Base-by-base conservation (phyloP, 1,284 basidiomycete genomes). In the Irpex sp. region DNA sequence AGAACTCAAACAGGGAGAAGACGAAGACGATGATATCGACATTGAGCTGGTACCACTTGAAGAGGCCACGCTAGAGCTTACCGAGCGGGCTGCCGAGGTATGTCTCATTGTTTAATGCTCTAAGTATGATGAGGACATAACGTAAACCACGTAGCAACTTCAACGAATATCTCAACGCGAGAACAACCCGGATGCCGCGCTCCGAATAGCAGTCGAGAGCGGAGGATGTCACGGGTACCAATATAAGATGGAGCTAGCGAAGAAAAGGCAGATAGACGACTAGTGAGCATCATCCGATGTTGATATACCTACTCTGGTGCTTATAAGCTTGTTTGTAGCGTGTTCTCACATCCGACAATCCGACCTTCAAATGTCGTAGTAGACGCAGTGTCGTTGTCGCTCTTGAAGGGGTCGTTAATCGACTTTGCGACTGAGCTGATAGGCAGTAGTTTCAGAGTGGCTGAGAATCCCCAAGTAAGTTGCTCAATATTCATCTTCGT, bases 181-280 rank as follows among this genome's bases (percentile, higher is more conserved):
- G 68, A 77, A 81, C 5, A 83, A 90, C 67, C 74, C 85, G 0
- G 69, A 82, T 35, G 81, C 90, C 19, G 89, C 87, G 1, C 78
- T 96, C 13, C 81, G 93, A 64, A 81, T 97, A 69, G 78, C 86
- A 0, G 92, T 97, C 26, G 93, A 95, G 72, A 93, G 90, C 3
- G 94, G 94, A 15, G 95, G 94, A 43, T 96, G 94, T 70, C 94
- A 97, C 69, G 94, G 94, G 36, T 96, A 96, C 71, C 93, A 96
- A 71, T 96, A 96, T 77, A 94, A 93, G 73, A 85, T 97, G 81
- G 86, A 89, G 63, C 81, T 96, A 0, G 87, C 90, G 1, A 82
- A 80, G 54, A 73, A 77, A 26, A 81, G 81, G 5, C 76, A 81
- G 58, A 77, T 78, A 4, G 91, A 93, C 65, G 94, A 96, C 76